A percentile compares a stretch with the other conserved stretches of the same genome.
Conservation (phyloP, 177 flowering plant species). For the Tripterygium wilfordii region DNA sequence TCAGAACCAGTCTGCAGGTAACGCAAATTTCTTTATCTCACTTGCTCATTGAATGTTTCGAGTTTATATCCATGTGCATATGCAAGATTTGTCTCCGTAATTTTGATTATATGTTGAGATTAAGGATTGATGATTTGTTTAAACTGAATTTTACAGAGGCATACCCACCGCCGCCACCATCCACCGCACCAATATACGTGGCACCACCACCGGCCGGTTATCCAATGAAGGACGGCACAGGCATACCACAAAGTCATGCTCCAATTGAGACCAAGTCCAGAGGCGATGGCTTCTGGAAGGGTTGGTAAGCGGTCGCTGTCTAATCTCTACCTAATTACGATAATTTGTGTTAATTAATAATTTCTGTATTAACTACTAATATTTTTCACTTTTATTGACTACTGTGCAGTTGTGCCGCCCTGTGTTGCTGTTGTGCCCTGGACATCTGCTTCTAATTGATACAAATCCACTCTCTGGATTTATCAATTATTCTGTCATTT, state of each 20-base stretch:
- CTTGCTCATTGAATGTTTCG: too few species aligned
- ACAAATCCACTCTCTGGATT: neutral
- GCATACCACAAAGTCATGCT: neutral
- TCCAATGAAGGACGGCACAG: constrained; percentile 11
- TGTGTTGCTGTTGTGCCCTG: constrained; percentile 28
- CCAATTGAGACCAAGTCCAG: constrained; percentile 25
- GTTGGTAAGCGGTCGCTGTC: constrained; percentile 15
- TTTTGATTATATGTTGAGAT: too few species aligned
- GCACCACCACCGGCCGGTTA: constrained; percentile 32
- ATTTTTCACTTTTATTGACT: neutral
- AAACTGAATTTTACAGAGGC: constrained; percentile 2
- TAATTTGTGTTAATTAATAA: neutral
- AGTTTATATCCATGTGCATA: too few species aligned
- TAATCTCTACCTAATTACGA: neutral
- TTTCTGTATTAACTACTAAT: neutral
- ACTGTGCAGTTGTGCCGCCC: constrained; percentile 22
- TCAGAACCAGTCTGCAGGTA: too few species aligned
- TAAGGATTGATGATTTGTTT: neutral
- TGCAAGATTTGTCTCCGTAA: too few species aligned
- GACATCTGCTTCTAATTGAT: constrained; percentile 20
- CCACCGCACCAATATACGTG: constrained; percentile 9
- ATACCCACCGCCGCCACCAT: constrained; percentile 20
- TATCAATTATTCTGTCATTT: too few species aligned
- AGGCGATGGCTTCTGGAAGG: constrained; percentile 38
- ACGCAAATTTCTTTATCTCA: too few species aligned